Evolutionary conservation across 2,329 filamentous ascomycete genomes (phyloP).

Genomic region (Neurospora sp.): DNA sequence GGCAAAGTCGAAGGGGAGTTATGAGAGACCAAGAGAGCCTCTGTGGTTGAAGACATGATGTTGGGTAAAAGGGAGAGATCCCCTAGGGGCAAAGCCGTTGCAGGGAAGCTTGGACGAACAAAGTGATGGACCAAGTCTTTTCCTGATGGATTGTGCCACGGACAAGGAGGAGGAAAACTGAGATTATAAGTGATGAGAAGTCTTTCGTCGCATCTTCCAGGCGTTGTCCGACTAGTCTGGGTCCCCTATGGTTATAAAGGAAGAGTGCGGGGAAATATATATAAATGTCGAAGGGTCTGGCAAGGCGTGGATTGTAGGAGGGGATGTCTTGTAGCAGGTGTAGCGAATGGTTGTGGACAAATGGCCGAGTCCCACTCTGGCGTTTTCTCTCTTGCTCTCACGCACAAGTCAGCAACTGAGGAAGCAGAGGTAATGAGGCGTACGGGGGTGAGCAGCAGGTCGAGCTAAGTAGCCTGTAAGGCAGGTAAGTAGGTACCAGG

Average conservation of each 20-base stretch:
- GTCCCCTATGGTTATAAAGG: constrained; percentile 8
- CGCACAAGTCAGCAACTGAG: constrained; percentile 16
- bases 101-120: neutral
- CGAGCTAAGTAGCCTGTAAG: constrained; percentile 7
- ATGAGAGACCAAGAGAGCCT: constrained; percentile 3
- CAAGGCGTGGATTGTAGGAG: constrained; percentile 11
- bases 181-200: constrained; percentile 16
- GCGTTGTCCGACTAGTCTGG: constrained; percentile 8
- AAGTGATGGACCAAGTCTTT: constrained; percentile 8
- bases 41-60: constrained; percentile 10
- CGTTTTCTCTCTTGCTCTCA: constrained; percentile 2
- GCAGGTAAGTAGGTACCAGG: constrained; percentile 13
- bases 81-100: neutral
- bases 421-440: neutral
- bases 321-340: constrained; percentile 10
- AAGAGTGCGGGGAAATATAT: constrained; percentile 18
- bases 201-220: constrained; percentile 22
- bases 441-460: neutral
- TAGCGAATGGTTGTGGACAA: constrained; percentile 12
- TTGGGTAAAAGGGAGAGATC: neutral
- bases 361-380: constrained; percentile 12
- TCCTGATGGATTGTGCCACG: constrained; percentile 9
- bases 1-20: constrained; percentile 18
- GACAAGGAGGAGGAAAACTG: constrained; percentile 5
- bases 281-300: constrained; percentile 13